Conservation (phyloP, 1,284 basidiomycete genomes). For the Sparassis latifolia region DNA sequence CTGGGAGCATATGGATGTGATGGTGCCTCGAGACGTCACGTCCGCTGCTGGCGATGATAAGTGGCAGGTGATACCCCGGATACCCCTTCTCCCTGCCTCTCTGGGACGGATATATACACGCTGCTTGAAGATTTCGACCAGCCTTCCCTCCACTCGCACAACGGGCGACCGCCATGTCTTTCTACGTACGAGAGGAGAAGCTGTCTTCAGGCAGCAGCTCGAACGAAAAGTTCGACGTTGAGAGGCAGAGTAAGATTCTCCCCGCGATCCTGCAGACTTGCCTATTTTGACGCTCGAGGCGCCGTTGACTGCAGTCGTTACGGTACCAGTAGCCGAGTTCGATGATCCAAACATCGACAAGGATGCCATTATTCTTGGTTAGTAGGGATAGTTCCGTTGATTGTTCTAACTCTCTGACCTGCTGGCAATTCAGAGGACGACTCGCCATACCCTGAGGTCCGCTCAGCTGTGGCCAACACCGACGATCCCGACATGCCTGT, state of each 20-base stretch:
- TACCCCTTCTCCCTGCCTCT: too few relatives aligned
- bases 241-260: slow-evolving; percentile 15
- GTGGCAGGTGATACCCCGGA: too few relatives aligned
- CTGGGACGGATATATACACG: too few relatives aligned
- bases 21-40: too few relatives aligned
- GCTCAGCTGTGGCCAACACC: slow-evolving; percentile 69
- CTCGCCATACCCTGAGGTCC: slow-evolving; percentile 70
- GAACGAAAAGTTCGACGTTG: slow-evolving; percentile 24
- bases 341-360: slow-evolving; percentile 64
- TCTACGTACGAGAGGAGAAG: slow-evolving; percentile 18
- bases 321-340: slow-evolving; percentile 32
- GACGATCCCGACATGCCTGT: slow-evolving; percentile 61
- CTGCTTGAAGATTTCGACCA: too few relatives aligned
- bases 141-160: too few relatives aligned
- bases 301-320: not conserved
- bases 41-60: too few relatives aligned
- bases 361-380: slow-evolving; percentile 26
- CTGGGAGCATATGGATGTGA: too few relatives aligned
- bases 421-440: slow-evolving; percentile 37
- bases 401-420: slow-evolving; percentile 1
- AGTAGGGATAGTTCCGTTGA: slow-evolving; percentile 2
- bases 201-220: slow-evolving; percentile 12
- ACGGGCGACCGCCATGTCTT: slow-evolving; percentile 21
- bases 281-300: too few relatives aligned
- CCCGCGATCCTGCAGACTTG: too few relatives aligned